phyloP scores from a whole-genome alignment of 176 grass and related monocot genomes.

The Elymus sibiricus region DNA sequence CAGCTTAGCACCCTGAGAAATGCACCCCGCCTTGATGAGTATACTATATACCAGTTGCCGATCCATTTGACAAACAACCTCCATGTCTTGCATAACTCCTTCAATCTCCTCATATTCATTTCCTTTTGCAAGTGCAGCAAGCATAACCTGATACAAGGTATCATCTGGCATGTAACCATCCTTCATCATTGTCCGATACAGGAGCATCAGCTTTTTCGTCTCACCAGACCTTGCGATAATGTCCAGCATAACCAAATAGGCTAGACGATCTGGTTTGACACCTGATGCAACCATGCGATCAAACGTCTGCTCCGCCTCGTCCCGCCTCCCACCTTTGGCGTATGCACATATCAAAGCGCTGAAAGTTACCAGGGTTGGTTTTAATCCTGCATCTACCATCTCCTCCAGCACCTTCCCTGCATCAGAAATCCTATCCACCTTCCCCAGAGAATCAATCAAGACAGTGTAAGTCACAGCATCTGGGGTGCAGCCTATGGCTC shows the following conservation, averaged over 20 bases:
- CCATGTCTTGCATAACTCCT: constrained; percentile 73
- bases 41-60: constrained; percentile 41
- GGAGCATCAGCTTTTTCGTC: constrained; percentile 53
- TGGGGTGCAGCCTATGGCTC: constrained; percentile 57
- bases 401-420: constrained; percentile 70
- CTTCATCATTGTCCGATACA: constrained; percentile 65
- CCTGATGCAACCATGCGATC: constrained; percentile 64
- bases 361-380: constrained; percentile 74
- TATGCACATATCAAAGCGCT: constrained; percentile 88
- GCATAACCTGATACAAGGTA: constrained; percentile 54
- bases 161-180: constrained; percentile 60
- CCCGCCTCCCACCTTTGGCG: constrained; percentile 72
- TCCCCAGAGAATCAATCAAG: constrained; percentile 87
- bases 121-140: constrained; percentile 52
- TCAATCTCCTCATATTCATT: constrained; percentile 45
- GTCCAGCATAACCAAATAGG: constrained; percentile 87
- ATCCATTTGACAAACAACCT: constrained; percentile 58
- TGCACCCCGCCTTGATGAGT: constrained; percentile 63
- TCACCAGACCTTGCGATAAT: constrained; percentile 72
- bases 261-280: constrained; percentile 74
- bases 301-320: constrained; percentile 62
- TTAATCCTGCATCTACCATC: constrained; percentile 73
- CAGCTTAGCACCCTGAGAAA: constrained; percentile 59
- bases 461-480: constrained; percentile 90
- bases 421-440: constrained; percentile 73